phyloP scores from a whole-genome alignment of 108 stramenopile species.

The Skeletonema menzelii region DNA sequence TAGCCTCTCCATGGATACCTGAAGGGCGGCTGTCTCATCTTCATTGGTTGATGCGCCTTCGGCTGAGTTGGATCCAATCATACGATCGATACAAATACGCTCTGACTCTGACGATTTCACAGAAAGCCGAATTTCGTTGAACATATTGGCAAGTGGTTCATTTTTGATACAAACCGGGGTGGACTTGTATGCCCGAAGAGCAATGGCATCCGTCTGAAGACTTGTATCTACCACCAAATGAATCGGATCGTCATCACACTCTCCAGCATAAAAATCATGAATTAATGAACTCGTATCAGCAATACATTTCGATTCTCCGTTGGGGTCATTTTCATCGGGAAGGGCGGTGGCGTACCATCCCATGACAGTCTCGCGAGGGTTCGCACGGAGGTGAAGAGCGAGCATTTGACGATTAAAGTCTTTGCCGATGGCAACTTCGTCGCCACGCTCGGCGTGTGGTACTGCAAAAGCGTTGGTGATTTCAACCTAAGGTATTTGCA shows the following conservation, averaged over 20 bases:
- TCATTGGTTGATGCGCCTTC: slow-evolving; percentile 13
- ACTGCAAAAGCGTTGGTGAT: slow-evolving; percentile 96
- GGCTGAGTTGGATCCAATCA: slow-evolving; percentile 57
- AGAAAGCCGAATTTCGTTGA: slow-evolving; percentile 83
- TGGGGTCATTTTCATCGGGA: slow-evolving; percentile 34
- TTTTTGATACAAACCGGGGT: slow-evolving; percentile 77
- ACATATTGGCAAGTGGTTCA: slow-evolving; percentile 87
- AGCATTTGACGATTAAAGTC: slow-evolving; percentile 93
- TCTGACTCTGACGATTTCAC: slow-evolving; percentile 83
- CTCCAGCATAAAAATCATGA: slow-evolving; percentile 95
- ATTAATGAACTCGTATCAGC: slow-evolving; percentile 92
- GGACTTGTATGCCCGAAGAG: slow-evolving; percentile 76
- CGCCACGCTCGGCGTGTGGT: slow-evolving; percentile 89
- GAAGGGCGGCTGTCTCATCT: slow-evolving; percentile 39
- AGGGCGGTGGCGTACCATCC: slow-evolving; percentile 96
- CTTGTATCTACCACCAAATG: slow-evolving; percentile 90
- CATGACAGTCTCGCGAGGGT: slow-evolving; percentile 90
- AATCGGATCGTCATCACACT: slow-evolving; percentile 89
- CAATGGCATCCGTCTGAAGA: slow-evolving; percentile 67
- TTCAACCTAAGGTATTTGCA: slow-evolving; percentile 60
- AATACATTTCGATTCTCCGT: slow-evolving; percentile 51
- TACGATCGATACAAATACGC: slow-evolving; percentile 86
- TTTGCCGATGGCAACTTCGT: slow-evolving; percentile 96
- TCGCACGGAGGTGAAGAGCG: slow-evolving; percentile 72
- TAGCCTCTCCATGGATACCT: slow-evolving; percentile 78